Evolutionary conservation across 331 rosid species (phyloP), one percentile per base, ranked within the genome.

Genomic region (Stylosanthes scabra): DNA sequence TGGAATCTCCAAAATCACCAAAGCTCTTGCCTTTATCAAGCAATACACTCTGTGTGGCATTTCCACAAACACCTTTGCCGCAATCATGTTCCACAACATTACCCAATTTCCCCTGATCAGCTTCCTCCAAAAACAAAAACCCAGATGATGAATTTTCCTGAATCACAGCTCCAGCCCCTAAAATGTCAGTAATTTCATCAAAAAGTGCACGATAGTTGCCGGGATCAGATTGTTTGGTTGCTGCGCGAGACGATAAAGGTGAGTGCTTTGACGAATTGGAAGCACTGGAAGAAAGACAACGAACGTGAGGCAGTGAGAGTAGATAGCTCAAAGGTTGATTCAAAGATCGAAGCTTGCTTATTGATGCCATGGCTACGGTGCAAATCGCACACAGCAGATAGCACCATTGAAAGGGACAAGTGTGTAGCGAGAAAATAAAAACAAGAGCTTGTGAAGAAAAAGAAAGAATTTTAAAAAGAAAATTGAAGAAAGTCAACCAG

Each of bases 111-210:
- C 28, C 62, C 0, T 6, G 40, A 6, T 8, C 61, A 47, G 40
- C 41, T 59, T 82, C 80, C 4, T 49, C 1, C 2, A 82, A 68
- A 66, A 82, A 69, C 25, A 73, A 59, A 79, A 72, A 64, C 76
- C 83, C 90, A 83, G 79, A 78, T 42, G 79, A 47, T 20, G 41
- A 62, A 49, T 42, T 55, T 28, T 83, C 88, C 0, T 16, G 61
- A 56, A 59, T 66, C 11, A 72, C 69, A 40, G 64, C 56, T 13
- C 81, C 84, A 9, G 87, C 75, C 9, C 95, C 90, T 76, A 94
- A 80, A 87, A 89, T 89, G 51, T 86, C 82, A 7, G 91, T 81
- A 3, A 94, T 91, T 75, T 94, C 95, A 7, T 68, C 44, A 68
- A 91, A 88, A 68, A 93, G 88, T 74, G 84, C 71, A 58, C 82